Conservation (phyloP, 192 early-diverging fungal genomes). For the Linnemannia zychae region DNA sequence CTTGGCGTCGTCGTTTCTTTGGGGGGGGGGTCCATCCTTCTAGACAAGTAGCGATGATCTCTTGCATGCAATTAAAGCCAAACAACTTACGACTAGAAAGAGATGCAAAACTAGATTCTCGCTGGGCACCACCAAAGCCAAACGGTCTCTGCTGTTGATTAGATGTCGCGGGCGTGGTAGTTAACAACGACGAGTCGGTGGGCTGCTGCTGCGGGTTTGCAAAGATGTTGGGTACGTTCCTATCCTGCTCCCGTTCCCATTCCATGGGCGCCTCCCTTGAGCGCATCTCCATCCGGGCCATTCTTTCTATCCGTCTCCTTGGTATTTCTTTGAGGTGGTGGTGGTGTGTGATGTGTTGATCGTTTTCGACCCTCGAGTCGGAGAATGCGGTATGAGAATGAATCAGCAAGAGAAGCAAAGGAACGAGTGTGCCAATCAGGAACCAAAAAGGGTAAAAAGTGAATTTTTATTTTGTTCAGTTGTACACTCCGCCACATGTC, state of each 20-base stretch:
- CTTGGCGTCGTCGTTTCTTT: background rate
- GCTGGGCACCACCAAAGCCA: background rate
- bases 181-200: background rate
- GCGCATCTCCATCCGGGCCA: conserved; percentile 45
- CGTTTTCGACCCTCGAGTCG: background rate
- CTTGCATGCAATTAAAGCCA: background rate
- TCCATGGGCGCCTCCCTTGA: conserved; percentile 52
- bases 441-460: background rate
- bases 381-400: background rate
- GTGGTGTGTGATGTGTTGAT: background rate
- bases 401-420: background rate
- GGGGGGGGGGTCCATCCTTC: too few relatives aligned
- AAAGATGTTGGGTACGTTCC: conserved; percentile 41
- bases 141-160: background rate
- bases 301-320: background rate
- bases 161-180: background rate
- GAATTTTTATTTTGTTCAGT: background rate
- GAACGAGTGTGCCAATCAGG: background rate
- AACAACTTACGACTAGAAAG: conserved; percentile 24
- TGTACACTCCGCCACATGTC: background rate
- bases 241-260: conserved; percentile 50
- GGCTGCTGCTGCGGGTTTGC: conserved; percentile 17
- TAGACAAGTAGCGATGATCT: background rate
- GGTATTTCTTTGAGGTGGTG: background rate
- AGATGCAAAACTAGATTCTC: conserved; percentile 36